Evolutionary conservation across 179 eudicot species (phyloP), one percentile per base, ranked within the genome.

Genomic region (Beta lomatogona): DNA sequence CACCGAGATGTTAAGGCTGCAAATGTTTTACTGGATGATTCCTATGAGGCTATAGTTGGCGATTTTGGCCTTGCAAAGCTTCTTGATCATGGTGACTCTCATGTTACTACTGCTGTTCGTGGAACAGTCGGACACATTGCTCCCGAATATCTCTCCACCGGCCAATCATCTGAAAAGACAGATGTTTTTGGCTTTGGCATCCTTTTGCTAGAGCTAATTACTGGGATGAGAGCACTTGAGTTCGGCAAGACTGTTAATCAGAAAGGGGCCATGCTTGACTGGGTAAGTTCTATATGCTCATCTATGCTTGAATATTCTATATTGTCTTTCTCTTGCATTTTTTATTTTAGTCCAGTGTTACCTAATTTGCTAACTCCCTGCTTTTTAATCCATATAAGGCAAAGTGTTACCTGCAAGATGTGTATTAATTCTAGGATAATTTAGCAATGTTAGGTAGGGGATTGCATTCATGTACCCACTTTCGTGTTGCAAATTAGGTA

Each of bases 1-100:
- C 97, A 94, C 82, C 83, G 98, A 66, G 98, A 94, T 82, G 98
- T 94, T 10, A 94, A 94, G 88, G 98, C 97, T 2, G 98, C 97
- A 46, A 94, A 94, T 80, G 87, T 94, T 9, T 85, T 94, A 77
- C 81, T 94, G 19, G 98, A 94, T 65, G 97, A 93, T 81, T 89
- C 36, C 73, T 91, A 74, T 79, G 98, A 93, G 69, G 98, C 98
- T 16, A 88, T 94, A 69, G 97, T 94, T 22, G 98, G 98, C 59
- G 98, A 94, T 85, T 94, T 94, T 87, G 98, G 98, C 79, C 95
- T 94, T 25, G 98, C 95, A 3, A 94, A 94, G 88, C 94, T 94
- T 66, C 98, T 94, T 65, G 97, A 94, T 83, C 98, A 94, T 64
- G 87, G 83, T 28, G 95, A 94, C 64, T 89, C 98, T 73, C 98